Base-by-base conservation (phyloP, 345 rosid genomes). In the Syzygium oleosum region DNA sequence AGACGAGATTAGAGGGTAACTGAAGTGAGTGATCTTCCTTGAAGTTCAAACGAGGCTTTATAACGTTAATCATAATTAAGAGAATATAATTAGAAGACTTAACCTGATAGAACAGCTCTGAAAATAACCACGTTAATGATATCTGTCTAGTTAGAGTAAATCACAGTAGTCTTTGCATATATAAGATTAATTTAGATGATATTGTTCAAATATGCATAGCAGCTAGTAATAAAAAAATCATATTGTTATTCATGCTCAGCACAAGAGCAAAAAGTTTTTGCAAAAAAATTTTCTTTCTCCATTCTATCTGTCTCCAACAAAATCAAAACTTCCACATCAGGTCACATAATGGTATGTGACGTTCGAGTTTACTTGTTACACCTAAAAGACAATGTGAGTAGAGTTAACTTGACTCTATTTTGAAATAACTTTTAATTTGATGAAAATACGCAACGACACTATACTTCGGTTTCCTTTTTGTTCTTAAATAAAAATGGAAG, bases 51-150 rank as follows among this genome's bases (percentile, higher is more conserved):
- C 21, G 41, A 63, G 22, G 41, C 1, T 29, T 15, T 29, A 7
- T 65, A 1, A 29, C 29, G 41, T 14, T 15, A 29, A 29, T 29
- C 41, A 65, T 29, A 31, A 29, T 65, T 29, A 65, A 15, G 41
- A 65, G 11, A 31, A 0, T 9, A 31, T 65, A 29, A 15, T 31
- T 15, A 29, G 29, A 15, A 65, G 41, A 0, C 0, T n/a, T n/a
- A n/a, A 31, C 19, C 21, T 3, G 5, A 63, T 29, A 29, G 21
- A 63, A 63, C 19, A n/a, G 6, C 10, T 63, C 9, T 29, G 77
- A 29, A 63, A 29, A 29, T 29, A 63, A 29, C 19, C 21, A 15
- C 2, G 1, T 5, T 15, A 29, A 63, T 29, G 1, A 29, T 41
- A 2, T 29, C 38, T 63, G 3, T 15, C 21, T 15, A 63, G 21